Base-by-base conservation (phyloP, 169 alveolate species). In the Plasmodium vinckei region DNA sequence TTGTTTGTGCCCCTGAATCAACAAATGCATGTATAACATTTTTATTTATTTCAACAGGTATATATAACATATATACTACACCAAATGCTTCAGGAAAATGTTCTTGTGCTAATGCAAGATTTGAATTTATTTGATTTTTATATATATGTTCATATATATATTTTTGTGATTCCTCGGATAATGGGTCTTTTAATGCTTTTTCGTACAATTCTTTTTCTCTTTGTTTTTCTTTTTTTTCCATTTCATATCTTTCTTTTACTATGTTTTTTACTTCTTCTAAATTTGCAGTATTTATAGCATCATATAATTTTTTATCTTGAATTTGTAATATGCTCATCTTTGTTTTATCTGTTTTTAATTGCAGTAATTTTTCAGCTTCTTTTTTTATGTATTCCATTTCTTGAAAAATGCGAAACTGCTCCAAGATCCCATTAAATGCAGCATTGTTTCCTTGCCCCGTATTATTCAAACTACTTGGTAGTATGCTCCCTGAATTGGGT, bases 1-100 rank as follows among this genome's bases (percentile, higher is more conserved):
- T 61, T 17, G 97, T 92, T 94, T 98, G 98, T 2, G 99, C 99
- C 12, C 99, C 99, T 61, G 98, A 96, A 91, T 98, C 99, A 12
- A 98, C 99, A 63, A 98, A 95, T 12, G 99, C 99, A 60, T 95
- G 93, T 23, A 97, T 87, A 39, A 93, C 95, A 2, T 94, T 94
- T 21, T 96, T 95, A 93, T 98, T 98, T 49, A 98, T 94, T 71
- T 94, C 97, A 25, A 94, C 93, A 59, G 95, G 95, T 60, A 98
- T 94, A 92, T 95, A 98, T 57, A 98, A 94, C 99, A 98, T 97
- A 72, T 90, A 92, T 9, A 97, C 97, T 87, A 71, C 73, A 57
- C 94, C 94, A 46, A 87, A 87, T 23, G 94, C 90, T 67, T 94
- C 96, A 19, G 96, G 96, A 51, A 95, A 68, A 77, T 87, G 93